Evolutionary conservation across 306 rosid species (phyloP), one percentile per base, ranked within the genome.

Genomic region (Castanopsis chinensis): DNA sequence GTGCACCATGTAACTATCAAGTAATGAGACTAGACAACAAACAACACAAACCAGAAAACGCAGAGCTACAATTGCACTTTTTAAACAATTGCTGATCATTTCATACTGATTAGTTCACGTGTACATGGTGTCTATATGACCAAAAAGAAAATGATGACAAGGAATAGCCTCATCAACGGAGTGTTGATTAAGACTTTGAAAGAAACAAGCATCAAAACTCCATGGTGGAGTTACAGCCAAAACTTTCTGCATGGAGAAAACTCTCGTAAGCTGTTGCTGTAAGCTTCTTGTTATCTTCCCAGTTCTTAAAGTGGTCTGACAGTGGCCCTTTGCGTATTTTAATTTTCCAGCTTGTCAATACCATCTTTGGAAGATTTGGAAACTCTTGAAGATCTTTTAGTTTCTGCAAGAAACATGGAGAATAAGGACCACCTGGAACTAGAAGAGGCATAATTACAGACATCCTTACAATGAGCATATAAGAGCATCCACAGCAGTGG

Each of bases 291-390:
- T 83, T 91, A 19, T 91, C 98, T 4, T 91, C 94, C 98, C 98
- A 95, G 86, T 95, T 93, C 77, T 63, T 83, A 76, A 93, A 80
- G 83, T 91, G 94, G 35, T 92, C 93, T 0, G 92, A 88, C 79
- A 92, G 28, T 27, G 88, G 84, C 51, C 98, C 97, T 52, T 83
- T 88, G 77, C 90, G 98, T 83, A 95, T 95, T 86, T 92, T 92
- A 45, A 95, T 91, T 73, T 95, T 98, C 51, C 89, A 89, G 83
- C 99, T 95, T 23, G 35, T 86, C 81, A 95, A 82, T 85, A 85
- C 80, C 94, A 76, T 89, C 79, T 14, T 52, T 2, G 97, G 97
- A 83, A 95, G 80, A 67, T 92, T 80, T 41, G 92, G 86, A 79
- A 95, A 95, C 72, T 80, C 88, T 82, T 81, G 88, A 75, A 92